Evolutionary conservation across 1,284 basidiomycete species (phyloP), one percentile per base, ranked within the genome.

Genomic region (Boletellus dicymbophilus): DNA sequence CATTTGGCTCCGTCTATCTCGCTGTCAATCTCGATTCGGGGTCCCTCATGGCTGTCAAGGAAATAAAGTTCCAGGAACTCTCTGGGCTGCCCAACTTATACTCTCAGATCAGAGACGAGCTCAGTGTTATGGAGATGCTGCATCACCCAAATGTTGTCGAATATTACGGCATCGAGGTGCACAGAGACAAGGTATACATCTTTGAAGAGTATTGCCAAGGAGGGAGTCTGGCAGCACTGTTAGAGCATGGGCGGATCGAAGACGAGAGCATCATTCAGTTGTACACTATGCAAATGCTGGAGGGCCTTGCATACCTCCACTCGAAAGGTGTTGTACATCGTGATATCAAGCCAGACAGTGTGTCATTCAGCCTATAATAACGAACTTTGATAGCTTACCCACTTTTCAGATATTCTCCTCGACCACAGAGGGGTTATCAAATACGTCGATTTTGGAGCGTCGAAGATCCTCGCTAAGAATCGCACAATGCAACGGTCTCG

Each of bases 191-290:
- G 70, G 95, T 99, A 12, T 99, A 97, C 74, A 98, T 99, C 58
- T 99, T 99, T 67, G 95, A 99, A 70, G 96, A 99, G 73, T 99
- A 92, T 69, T 99, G 97, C 67, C 92, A 96, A 64, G 95, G 95
- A 34, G 97, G 97, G 13, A 97, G 93, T 68, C 71, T 99, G 48
- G 94, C 92, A 1, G 82, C 91, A 40, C 73, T 98, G 46, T 75
- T 99, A 49, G 95, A 98, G 66, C 91, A 95, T 63, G 97, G 97
- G 2, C 78, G 94, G 44, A 95, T 99, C 56, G 96, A 98, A 67
- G 96, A 99, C 66, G 97, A 99, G 68, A 88, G 92, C 53, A 92
- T 99, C 57, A 87, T 95, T 44, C 94, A 97, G 68, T 83, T 98
- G 4, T 99, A 99, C 70, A 93, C 96, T 2, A 85, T 97, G 77